These are phyloP conservation scores for Epichloe gansuensis DNA, from an alignment of 2,329 filamentous ascomycete species.

Conservation along the genomic window DNA sequence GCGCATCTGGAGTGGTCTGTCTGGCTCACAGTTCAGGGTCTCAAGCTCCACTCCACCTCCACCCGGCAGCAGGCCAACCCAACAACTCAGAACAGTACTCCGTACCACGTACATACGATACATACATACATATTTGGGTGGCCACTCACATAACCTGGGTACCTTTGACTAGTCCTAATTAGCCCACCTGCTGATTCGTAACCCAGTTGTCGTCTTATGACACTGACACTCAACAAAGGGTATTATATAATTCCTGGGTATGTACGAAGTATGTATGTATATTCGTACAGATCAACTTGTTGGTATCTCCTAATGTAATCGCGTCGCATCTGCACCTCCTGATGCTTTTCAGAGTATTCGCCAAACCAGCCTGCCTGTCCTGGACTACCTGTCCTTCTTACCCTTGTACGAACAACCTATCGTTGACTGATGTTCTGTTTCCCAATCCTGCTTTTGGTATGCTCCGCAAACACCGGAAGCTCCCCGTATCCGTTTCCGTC, in stretches of 20 bases:
- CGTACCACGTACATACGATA: too few species aligned
- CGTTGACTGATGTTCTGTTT: slow-evolving; percentile 1
- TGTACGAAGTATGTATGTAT: neutral
- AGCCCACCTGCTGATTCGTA: neutral
- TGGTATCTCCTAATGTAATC: slow-evolving; percentile 6
- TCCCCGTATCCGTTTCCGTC: neutral
- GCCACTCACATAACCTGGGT: too few species aligned
- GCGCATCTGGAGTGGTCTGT: neutral
- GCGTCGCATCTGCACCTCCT: slow-evolving; percentile 7
- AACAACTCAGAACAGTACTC: too few species aligned
- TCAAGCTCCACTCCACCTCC: too few species aligned
- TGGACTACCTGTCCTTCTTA: neutral
- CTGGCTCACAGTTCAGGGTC: too few species aligned
- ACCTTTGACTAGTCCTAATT: too few species aligned
- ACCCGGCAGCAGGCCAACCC: too few species aligned
- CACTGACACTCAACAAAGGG: too few species aligned
- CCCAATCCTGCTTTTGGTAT: slow-evolving; percentile 6
- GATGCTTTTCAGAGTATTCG: neutral
- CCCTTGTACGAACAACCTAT: neutral
- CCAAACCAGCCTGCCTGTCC: neutral
- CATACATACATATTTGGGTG: too few species aligned
- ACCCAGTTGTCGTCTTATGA: too few species aligned
- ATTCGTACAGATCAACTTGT: slow-evolving; percentile 12
- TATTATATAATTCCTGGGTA: neutral
- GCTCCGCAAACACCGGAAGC: slow-evolving; percentile 5